A percentile compares a stretch with the other conserved stretches of the same genome.
Conservation (phyloP, 116 monocot genomes). For the Cymodocea nodosa region DNA sequence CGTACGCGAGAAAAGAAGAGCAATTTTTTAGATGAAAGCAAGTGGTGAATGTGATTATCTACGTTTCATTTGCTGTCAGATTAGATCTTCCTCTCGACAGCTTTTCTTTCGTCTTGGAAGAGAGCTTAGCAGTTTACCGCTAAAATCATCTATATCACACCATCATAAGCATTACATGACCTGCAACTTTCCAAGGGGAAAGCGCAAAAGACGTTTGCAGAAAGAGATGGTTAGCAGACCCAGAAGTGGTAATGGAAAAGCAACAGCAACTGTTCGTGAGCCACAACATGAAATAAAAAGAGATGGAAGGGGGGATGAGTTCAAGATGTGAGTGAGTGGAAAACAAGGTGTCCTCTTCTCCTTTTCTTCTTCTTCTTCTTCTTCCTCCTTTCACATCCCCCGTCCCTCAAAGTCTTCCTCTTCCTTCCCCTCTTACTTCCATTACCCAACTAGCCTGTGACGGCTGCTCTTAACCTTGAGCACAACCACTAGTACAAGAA, state of each 20-base stretch:
- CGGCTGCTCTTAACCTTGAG: too few species aligned
- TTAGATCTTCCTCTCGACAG: neutral
- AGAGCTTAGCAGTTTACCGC: neutral
- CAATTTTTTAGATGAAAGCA: neutral
- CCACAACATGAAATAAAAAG: conserved; percentile 11
- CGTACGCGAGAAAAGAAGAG: conserved; percentile 3
- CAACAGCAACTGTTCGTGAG: conserved; percentile 15
- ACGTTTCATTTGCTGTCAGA: conserved; percentile 1
- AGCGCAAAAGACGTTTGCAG: conserved; percentile 9
- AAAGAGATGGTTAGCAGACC: conserved; percentile 21
- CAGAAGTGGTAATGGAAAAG: conserved; percentile 26
- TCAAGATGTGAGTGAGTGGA: neutral
- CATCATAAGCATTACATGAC: neutral
- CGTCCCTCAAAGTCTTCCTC: too few species aligned
- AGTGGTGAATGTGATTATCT: neutral
- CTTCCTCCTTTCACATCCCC: neutral
- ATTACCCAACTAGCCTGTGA: too few species aligned
- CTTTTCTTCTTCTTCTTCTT: neutral
- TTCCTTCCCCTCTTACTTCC: too few species aligned
- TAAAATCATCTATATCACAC: neutral
- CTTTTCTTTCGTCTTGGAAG: neutral
- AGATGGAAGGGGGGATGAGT: conserved; percentile 4
- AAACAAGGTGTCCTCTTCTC: neutral
- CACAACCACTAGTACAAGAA: neutral
- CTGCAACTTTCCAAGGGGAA: conserved; percentile 2